These are phyloP conservation scores for Ceratocystis destructans DNA, from an alignment of 2,329 filamentous ascomycete species.

Conservation along the genomic window DNA sequence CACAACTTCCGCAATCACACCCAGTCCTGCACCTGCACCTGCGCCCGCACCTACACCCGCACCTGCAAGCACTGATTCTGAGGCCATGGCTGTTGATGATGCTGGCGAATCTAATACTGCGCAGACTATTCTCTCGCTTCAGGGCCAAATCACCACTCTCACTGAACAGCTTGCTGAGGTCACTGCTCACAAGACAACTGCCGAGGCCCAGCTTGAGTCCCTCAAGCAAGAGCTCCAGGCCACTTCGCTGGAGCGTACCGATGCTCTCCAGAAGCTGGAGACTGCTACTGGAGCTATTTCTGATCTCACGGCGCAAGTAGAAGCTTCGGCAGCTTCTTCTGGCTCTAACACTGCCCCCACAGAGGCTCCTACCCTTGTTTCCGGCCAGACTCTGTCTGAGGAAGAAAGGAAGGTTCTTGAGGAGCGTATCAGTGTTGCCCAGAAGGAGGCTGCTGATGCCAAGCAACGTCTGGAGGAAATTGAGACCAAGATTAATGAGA, in stretches of 20 bases:
- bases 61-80: constrained; percentile 24
- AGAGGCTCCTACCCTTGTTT: constrained; percentile 20
- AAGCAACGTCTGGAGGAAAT: constrained; percentile 51
- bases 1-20: neutral
- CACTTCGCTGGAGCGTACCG: constrained; percentile 53
- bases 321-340: constrained; percentile 36
- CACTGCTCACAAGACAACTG: constrained; percentile 10
- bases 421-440: constrained; percentile 45
- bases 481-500: constrained; percentile 47
- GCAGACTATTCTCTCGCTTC: constrained; percentile 7
- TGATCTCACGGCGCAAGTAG: constrained; percentile 44
- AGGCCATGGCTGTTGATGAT: constrained; percentile 29
- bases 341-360: constrained; percentile 21
- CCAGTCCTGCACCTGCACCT: constrained; percentile 19
- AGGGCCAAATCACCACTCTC: constrained; percentile 26
- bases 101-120: constrained; percentile 25
- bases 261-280: constrained; percentile 53
- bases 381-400: constrained; percentile 30
- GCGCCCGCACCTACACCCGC: neutral
- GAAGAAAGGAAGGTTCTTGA: constrained; percentile 49
- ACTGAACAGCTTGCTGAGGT: constrained; percentile 37
- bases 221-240: constrained; percentile 48
- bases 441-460: constrained; percentile 48
- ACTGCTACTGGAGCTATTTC: constrained; percentile 51
- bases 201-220: constrained; percentile 10